Percentiles rank a stretch among this genome's conserved stretches.
These are phyloP conservation scores for Clavispora asparagi DNA, from an alignment of 805 yeast species.

Conservation along the genomic window DNA sequence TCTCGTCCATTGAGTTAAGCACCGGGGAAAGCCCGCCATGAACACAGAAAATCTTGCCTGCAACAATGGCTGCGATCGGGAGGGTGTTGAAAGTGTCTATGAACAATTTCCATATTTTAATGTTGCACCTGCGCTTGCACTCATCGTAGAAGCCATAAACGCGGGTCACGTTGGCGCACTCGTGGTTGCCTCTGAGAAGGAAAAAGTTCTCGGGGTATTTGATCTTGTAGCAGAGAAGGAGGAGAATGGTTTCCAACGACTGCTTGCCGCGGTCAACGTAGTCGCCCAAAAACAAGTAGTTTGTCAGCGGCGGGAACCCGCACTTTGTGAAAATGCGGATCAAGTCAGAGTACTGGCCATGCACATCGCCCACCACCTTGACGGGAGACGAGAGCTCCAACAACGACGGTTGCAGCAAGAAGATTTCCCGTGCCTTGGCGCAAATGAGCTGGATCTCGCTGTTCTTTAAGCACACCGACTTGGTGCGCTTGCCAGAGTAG, in stretches of 20 bases:
- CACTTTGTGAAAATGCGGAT: constrained; percentile 89
- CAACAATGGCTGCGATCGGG: constrained; percentile 94
- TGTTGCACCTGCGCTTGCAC: constrained; percentile 88
- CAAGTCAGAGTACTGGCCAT: constrained; percentile 92
- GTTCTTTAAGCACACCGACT: constrained; percentile 80
- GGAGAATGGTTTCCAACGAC: constrained; percentile 83
- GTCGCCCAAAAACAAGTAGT: constrained; percentile 90
- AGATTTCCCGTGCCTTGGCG: constrained; percentile 81
- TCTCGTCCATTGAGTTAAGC: constrained; percentile 67
- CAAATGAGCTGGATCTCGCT: constrained; percentile 81
- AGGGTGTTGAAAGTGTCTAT: constrained; percentile 93
- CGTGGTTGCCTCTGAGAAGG: constrained; percentile 91
- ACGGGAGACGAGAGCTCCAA: constrained; percentile 84
- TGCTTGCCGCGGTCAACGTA: constrained; percentile 98
- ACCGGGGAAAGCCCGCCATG: constrained; percentile 83
- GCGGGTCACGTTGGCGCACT: constrained; percentile 93
- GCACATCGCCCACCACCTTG: constrained; percentile 89
- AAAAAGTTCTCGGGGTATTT: constrained; percentile 96
- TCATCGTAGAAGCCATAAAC: constrained; percentile 98
- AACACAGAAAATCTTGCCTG: constrained; percentile 89
- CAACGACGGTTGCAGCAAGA: constrained; percentile 83
- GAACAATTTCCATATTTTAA: constrained; percentile 90
- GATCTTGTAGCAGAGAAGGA: constrained; percentile 87
- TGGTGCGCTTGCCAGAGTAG: constrained; percentile 89
- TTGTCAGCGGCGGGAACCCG: constrained; percentile 94